Base-by-base conservation (phyloP, 805 yeast genomes). In the Candida insectorum region DNA sequence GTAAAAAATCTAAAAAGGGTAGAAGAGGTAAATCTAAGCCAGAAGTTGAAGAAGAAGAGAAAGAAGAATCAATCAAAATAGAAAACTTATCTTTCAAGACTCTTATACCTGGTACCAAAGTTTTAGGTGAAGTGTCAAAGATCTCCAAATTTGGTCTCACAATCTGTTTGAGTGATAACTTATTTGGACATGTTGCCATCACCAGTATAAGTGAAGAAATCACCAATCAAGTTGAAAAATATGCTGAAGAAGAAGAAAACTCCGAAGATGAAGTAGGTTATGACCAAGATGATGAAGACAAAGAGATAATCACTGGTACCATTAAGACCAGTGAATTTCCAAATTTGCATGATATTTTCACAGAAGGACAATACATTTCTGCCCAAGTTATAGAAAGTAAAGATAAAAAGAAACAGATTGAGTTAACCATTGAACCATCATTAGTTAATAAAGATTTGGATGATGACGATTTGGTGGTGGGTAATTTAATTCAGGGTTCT, bases 291-390 rank as follows among this genome's bases (percentile, higher is more conserved):
- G 54, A 47, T 5, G 58, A 50, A 4, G 51, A 52, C 3, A 57
- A 49, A 4, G 47, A 42, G 11, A 44, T 45, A 11, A 30, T 39
- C 3, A 43, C 56, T 4, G 55, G 47, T 4, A 54, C 59, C 4
- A 48, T 16, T 48, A 49, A 27, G 21, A 23, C 15, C 8, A 31
- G 43, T 36, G 73, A 69, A 26, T 65, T 81, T 35, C 95, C 95
- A 6, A 61, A 65, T 12, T 65, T 84, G 34, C 54, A 61, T 1
- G 52, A 65, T 2, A 54, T 75, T 31, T 87, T 89, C 60, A 55
- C 58, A 22, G 47, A 77, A 24, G 97, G 97, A 7, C 91, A 85
- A 56, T 91, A 93, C 87, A 62, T 93, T 26, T 76, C 93, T 46
- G 96, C 94, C 19, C 60, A 70, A 27, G 89, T 89, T n/a, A 72